A percentile compares a stretch with the other conserved stretches of the same genome.
Evolutionary conservation across 345 rosid species (phyloP).

Genomic region (Viola odorata): DNA sequence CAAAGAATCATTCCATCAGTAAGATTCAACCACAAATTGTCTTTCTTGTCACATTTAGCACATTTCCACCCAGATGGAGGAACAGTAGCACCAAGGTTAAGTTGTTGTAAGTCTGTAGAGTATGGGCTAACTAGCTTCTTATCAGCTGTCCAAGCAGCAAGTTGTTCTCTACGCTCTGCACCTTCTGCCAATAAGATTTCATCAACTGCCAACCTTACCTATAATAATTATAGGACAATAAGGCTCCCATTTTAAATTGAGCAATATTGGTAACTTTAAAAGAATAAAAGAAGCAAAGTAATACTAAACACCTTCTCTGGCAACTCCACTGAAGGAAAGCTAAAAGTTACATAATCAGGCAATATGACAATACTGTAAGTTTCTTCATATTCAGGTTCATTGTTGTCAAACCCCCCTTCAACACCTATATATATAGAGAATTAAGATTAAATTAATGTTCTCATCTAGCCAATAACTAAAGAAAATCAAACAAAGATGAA

Average conservation of each 20-base stretch:
- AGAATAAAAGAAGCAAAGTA: background rate
- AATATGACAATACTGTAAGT: slow-evolving; percentile 58
- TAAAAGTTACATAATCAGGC: slow-evolving; percentile 64
- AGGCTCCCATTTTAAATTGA: background rate
- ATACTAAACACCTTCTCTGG: slow-evolving; percentile 82
- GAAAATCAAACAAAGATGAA: background rate
- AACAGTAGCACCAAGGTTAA: slow-evolving; percentile 62
- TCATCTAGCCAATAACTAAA: slow-evolving; percentile 1
- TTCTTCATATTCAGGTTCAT: slow-evolving; percentile 78
- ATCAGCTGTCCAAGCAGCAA: slow-evolving; percentile 95
- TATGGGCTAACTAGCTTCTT: slow-evolving; percentile 70
- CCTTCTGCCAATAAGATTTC: slow-evolving; percentile 70
- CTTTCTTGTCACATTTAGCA: slow-evolving; percentile 78
- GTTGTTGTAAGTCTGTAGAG: slow-evolving; percentile 72
- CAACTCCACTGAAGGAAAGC: slow-evolving; percentile 87
- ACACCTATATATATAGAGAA: slow-evolving; percentile 45
- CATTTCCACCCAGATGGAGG: slow-evolving; percentile 95
- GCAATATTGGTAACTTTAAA: background rate
- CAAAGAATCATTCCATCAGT: slow-evolving; percentile 98
- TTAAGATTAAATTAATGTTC: background rate
- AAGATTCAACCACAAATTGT: slow-evolving; percentile 95
- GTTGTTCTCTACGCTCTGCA: slow-evolving; percentile 82
- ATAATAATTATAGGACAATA: slow-evolving; percentile 9
- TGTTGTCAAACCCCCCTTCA: slow-evolving; percentile 94
- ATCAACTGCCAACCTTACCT: slow-evolving; percentile 96